These are phyloP conservation scores for Mycena floridula DNA, from an alignment of 768 basidiomycete genomes.

Conservation along the genomic window DNA sequence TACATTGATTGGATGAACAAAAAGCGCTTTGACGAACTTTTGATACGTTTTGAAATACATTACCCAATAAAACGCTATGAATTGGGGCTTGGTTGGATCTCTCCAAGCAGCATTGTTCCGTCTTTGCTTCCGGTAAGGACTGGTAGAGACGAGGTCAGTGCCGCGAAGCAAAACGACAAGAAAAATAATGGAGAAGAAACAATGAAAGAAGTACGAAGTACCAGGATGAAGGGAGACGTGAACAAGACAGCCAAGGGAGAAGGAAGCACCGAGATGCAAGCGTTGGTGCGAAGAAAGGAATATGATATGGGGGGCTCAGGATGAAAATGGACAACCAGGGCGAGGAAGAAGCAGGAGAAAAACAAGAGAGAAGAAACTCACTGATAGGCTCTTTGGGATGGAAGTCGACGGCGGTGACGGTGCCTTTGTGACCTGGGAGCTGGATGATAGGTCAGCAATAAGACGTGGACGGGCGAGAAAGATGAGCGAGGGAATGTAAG, in stretches of 20 bases:
- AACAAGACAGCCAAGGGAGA: no score
- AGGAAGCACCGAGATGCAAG: no score
- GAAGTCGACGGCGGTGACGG: conserved; percentile 93
- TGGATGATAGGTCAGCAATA: not conserved
- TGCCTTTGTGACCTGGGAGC: conserved; percentile 96
- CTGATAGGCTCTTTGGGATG: conserved; percentile 94
- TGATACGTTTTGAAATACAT: not conserved
- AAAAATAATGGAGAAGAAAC: no score
- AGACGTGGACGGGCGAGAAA: not conserved
- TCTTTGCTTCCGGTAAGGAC: conserved; percentile 93
- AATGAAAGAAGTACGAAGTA: no score
- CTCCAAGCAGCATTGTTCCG: conserved; percentile 85
- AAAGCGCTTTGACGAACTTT: no score
- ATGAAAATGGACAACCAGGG: conserved; percentile 1
- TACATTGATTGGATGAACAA: no score
- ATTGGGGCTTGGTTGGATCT: conserved; percentile 65
- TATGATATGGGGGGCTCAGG: not conserved
- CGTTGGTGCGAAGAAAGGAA: not conserved
- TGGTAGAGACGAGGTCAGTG: no score
- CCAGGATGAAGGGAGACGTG: no score
- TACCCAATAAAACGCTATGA: conserved; percentile 24
- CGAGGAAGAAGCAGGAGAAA: not conserved
- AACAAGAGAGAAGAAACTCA: conserved; percentile 32
- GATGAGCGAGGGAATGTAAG: no score
- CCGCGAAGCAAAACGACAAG: no score